phyloP scores from a whole-genome alignment of 495 filamentous ascomycete genomes.

The Chaetomidium leptoderma region DNA sequence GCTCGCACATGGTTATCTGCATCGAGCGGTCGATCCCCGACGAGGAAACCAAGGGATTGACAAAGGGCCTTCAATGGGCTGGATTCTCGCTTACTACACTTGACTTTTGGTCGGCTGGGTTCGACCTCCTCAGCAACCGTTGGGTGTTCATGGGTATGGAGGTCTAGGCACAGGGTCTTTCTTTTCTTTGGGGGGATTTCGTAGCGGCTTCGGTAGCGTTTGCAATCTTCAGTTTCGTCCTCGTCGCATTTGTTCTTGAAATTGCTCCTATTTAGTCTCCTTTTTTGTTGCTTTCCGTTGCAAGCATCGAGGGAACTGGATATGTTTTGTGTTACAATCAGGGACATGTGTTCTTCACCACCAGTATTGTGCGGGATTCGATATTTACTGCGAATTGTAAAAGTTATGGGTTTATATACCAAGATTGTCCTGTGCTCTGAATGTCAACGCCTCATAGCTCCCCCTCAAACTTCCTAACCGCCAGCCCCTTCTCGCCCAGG shows the following conservation, averaged over 20 bases:
- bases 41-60: constrained; percentile 57
- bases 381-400: neutral
- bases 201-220: neutral
- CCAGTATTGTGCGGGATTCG: no score
- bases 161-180: constrained; percentile 44
- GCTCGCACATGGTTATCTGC: constrained; percentile 74
- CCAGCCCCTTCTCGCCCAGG: constrained; percentile 61
- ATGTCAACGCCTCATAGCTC: constrained; percentile 34
- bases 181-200: constrained; percentile 1
- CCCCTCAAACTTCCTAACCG: constrained; percentile 70
- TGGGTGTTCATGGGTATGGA: constrained; percentile 90
- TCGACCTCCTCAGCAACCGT: constrained; percentile 58
- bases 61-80: constrained; percentile 84
- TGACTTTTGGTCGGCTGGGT: constrained; percentile 59
- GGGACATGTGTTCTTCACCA: no score
- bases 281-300: neutral
- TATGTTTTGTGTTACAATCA: neutral
- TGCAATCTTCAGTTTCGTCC: neutral
- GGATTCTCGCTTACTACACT: constrained; percentile 80
- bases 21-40: constrained; percentile 62
- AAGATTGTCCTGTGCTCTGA: neutral
- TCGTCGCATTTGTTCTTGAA: neutral
- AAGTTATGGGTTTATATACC: neutral
- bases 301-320: neutral
- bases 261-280: neutral